A percentile compares a stretch with the other conserved stretches of the same genome.
Conservation (phyloP, 2,329 filamentous ascomycete genomes). For the Xylariaceae sp. region DNA sequence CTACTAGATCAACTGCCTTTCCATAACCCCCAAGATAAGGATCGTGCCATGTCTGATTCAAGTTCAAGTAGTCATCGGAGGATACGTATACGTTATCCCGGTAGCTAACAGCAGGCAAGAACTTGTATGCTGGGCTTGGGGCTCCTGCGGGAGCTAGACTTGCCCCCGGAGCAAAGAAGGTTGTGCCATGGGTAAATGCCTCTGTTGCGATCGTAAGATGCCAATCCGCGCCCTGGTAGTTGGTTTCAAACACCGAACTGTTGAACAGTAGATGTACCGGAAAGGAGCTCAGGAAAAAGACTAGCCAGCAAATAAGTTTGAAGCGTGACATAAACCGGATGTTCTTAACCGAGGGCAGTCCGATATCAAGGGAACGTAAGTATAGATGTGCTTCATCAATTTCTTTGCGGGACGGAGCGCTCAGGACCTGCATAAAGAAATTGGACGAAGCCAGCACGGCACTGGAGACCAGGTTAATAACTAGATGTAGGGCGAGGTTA, state of each 20-base stretch:
- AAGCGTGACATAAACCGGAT: slow-evolving; percentile 23
- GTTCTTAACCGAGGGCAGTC: slow-evolving; percentile 45
- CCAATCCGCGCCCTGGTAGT: slow-evolving; percentile 4
- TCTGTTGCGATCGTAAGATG: slow-evolving; percentile 17
- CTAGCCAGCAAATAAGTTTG: slow-evolving; percentile 18
- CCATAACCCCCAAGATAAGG: not conserved
- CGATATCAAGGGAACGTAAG: slow-evolving; percentile 46
- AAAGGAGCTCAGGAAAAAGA: slow-evolving; percentile 15
- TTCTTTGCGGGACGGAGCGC: slow-evolving; percentile 49
- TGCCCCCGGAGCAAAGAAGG: slow-evolving; percentile 16
- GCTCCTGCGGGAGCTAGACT: slow-evolving; percentile 3
- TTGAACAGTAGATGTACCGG: slow-evolving; percentile 26
- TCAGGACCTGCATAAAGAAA: slow-evolving; percentile 53
- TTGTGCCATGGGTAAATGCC: slow-evolving; percentile 8
- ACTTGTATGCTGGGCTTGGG: not conserved
- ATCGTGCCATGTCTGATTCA: too few species aligned
- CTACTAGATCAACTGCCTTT: not conserved
- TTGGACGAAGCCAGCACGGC: slow-evolving; percentile 45
- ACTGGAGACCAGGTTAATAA: slow-evolving; percentile 2
- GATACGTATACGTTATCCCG: too few species aligned
- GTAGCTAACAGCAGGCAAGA: too few species aligned
- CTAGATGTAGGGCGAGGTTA: not conserved
- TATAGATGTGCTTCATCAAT: slow-evolving; percentile 47
- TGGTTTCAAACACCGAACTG: slow-evolving; percentile 14
- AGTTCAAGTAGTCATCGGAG: too few species aligned